Evolutionary conservation across 2,329 filamentous ascomycete genomes (phyloP), one percentile per base, ranked within the genome.

Genomic region (Domatiomyces catenatus): DNA sequence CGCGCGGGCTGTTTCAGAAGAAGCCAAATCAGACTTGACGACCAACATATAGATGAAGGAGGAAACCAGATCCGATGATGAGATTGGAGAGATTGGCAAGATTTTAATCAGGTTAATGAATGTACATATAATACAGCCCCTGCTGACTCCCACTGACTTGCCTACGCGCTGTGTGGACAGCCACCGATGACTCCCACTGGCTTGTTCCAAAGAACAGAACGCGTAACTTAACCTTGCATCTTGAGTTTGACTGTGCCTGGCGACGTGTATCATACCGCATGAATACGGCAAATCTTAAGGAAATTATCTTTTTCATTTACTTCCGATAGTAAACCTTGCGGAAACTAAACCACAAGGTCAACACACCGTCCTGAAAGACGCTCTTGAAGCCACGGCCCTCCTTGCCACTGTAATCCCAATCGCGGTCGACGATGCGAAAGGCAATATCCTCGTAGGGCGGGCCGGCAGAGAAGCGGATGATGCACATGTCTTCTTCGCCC

Each of bases 371-470:
- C 69, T 98, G 92, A 67, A 96, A 98, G 56, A 85, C 94, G 68
- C 89, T 95, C 66, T 80, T 89, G 70, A 96, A 98, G 1, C 92
- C 93, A 53, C 92, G 79, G 61, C 98, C 92, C 60, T 83, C 79
- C 70, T 95, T 96, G 2, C 90, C 86, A 65, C 87, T 94, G 65
- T 95, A 98, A 67, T 98, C 92, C 92, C 92, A 98, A 68, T 98
- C 92, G 57, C 92, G 90, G 67, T 98, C 92, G 42, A 98, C 89
- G 58, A 98, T 95, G 42, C 90, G 80, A 64, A 98, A 98, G 7
- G 90, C 92, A 63, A 98, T 83, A 62, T 98, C 92, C 67, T 95
- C 86, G 64, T 98, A 98, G 4, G 92, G 92, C 3, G 90, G 85
- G 0, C 93, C 92, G 7, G 45, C 19, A 20, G 90, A 87, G 70